Base-by-base conservation (phyloP, 164 flowering plant species). In the Vitis vinifera region DNA sequence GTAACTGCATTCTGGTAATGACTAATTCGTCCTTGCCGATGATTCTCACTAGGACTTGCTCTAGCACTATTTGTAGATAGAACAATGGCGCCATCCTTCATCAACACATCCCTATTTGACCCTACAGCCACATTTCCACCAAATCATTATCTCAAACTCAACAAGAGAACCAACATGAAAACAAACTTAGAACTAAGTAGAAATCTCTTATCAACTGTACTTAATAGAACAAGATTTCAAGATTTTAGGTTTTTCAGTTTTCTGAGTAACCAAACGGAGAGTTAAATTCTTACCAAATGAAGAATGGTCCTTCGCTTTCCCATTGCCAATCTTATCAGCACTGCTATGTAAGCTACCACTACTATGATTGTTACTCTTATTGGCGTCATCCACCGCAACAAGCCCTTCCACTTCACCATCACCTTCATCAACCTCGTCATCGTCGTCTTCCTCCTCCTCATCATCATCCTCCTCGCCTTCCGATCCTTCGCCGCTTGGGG, bases 391-490 rank as follows among this genome's bases (percentile, higher is more conserved):
- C 1, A 15, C 80, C 10, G 56, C 73, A 64, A 79, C 83, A 63
- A 78, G 66, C 30, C 77, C 77, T 8, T 79, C 85, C 11, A 71
- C 77, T 31, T 78, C 85, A 13, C 57, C 88, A 29, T 77, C 86
- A 9, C 69, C 89, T 8, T 75, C 88, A 10, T 77, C 85, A 0
- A 62, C 89, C 1, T 80, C 88, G 0, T 79, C 83, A 0, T 70
- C 80, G 1, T 80, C 91, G 0, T 81, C 89, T 0, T 83, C 92
- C 1, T 83, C 93, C 1, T 87, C 92, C 1, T 82, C 93, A 0
- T 79, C 87, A 0, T 81, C 88, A 3, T 84, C 90, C 0, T 80
- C 88, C 0, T 72, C 88, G 0, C 74, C 84, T 2, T 85, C 91
- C 29, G 84, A 73, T 5, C 76, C 89, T 2, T 80, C 87, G 7